These are phyloP conservation scores for Neurospora sp. DNA, from an alignment of 495 filamentous ascomycete species.

Conservation along the genomic window DNA sequence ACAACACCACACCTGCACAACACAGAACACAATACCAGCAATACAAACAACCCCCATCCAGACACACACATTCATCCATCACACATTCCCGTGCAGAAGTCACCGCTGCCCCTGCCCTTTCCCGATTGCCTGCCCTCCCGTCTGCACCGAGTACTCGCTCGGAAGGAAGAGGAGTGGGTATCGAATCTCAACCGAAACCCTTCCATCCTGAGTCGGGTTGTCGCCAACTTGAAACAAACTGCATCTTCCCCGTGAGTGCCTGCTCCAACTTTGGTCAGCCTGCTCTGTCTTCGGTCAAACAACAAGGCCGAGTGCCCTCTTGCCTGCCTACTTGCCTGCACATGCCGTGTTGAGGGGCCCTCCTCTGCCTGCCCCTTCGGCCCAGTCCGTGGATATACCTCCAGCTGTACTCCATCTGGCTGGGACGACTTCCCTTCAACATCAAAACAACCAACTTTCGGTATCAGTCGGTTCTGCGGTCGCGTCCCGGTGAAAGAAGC, in stretches of 20 bases:
- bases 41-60: neutral
- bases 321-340: neutral
- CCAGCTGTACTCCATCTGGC: neutral
- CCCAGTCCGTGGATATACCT: neutral
- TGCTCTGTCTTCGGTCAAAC: neutral
- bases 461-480: neutral
- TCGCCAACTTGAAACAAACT: neutral
- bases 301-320: neutral
- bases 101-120: neutral
- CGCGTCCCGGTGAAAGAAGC: neutral
- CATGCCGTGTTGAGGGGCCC: neutral
- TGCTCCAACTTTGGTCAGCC: neutral
- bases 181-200: neutral
- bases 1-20: neutral
- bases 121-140: neutral
- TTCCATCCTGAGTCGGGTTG: neutral
- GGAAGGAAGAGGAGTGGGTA: neutral
- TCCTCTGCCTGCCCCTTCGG: neutral
- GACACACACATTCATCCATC: neutral
- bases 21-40: neutral
- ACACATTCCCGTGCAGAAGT: neutral
- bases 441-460: neutral
- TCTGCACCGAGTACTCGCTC: neutral
- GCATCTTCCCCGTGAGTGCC: neutral
- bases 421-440: neutral